These are phyloP conservation scores for Spergularia bocconei DNA, from an alignment of 148 eudicot genomes.

Conservation along the genomic window DNA sequence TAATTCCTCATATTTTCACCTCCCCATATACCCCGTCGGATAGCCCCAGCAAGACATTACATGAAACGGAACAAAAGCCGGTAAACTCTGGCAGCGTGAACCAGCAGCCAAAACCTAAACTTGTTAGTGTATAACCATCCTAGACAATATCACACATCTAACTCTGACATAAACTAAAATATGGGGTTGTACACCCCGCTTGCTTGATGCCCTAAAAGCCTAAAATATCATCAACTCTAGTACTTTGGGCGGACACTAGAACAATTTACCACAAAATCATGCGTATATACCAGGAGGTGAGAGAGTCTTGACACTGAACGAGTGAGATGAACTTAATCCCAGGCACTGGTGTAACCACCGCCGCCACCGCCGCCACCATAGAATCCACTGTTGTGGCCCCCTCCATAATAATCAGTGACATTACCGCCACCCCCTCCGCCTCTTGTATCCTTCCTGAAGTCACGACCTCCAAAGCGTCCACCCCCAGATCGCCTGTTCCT, in stretches of 20 bases:
- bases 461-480: slow-evolving; percentile 66
- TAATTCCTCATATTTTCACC: slow-evolving; percentile 33
- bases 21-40: slow-evolving; percentile 29
- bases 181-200: slow-evolving; percentile 23
- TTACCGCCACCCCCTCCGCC: slow-evolving; percentile 33
- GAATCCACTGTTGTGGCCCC: slow-evolving; percentile 33
- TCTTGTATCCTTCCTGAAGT: slow-evolving; percentile 55
- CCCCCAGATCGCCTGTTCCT: slow-evolving; percentile 48
- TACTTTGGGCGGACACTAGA: slow-evolving; percentile 24
- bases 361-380: slow-evolving; percentile 34
- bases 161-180: slow-evolving; percentile 29
- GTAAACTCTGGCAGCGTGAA: slow-evolving; percentile 9
- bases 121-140: slow-evolving; percentile 36
- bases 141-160: slow-evolving; percentile 35
- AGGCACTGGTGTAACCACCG: slow-evolving; percentile 58
- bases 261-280: slow-evolving; percentile 34
- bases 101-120: slow-evolving; percentile 24
- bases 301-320: slow-evolving; percentile 4
- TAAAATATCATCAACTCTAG: slow-evolving; percentile 23
- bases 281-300: slow-evolving; percentile 44
- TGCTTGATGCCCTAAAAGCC: slow-evolving; percentile 25
- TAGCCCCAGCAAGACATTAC: slow-evolving; percentile 26
- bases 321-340: slow-evolving; percentile 49
- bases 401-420: slow-evolving; percentile 41
- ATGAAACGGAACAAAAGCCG: slow-evolving; percentile 28